phyloP scores from a whole-genome alignment of 2,329 filamentous ascomycete species.

The Aspergillus melleus region DNA sequence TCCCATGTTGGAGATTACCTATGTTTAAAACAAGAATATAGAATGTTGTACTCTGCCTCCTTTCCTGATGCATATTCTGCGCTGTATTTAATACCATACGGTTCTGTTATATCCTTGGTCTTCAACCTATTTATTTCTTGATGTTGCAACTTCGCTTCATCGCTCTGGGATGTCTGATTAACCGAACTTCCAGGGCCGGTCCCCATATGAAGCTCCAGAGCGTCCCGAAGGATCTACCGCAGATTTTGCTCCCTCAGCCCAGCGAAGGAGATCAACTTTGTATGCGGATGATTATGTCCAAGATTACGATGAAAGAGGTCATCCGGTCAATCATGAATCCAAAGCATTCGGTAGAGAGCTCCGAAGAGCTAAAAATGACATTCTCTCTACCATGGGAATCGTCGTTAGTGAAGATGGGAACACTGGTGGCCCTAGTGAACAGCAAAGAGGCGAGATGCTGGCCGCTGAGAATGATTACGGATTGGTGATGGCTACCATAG shows the following conservation, averaged over 20 bases:
- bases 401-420: constrained; percentile 45
- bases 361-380: constrained; percentile 52
- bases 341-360: constrained; percentile 41
- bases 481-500: constrained; percentile 41
- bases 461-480: constrained; percentile 46
- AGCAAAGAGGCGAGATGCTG: constrained; percentile 39
- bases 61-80: not conserved
- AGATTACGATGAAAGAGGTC: constrained; percentile 49
- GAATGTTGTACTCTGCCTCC: not conserved
- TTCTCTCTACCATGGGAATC: constrained; percentile 51
- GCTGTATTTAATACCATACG: not conserved
- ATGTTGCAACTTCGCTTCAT: not conserved
- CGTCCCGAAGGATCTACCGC: constrained; percentile 19
- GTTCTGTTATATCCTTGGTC: not conserved
- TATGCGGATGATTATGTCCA: constrained; percentile 47
- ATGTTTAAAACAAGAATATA: not conserved
- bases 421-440: constrained; percentile 35
- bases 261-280: constrained; percentile 25
- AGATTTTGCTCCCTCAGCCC: constrained; percentile 21
- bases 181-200: constrained; percentile 41
- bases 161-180: constrained; percentile 14
- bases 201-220: constrained; percentile 47
- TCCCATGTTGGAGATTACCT: not conserved
- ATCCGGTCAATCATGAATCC: constrained; percentile 47
- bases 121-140: not conserved